Evolutionary conservation across 2,329 filamentous ascomycete species (phyloP), one percentile per base, ranked within the genome.

Genomic region (Colletotrichum sp.): DNA sequence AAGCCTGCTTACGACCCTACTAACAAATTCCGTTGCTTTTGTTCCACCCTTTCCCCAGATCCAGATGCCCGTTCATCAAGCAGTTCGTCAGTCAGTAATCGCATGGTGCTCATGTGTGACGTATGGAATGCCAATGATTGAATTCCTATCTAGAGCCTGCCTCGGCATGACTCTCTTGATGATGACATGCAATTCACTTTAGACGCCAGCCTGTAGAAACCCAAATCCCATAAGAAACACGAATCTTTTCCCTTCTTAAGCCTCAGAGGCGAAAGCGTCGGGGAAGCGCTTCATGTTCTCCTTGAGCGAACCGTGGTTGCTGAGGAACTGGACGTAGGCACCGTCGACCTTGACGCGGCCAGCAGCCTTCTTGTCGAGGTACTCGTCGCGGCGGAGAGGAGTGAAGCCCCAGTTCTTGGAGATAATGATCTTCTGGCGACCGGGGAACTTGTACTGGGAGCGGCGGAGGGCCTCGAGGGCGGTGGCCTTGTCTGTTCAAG

Each of bases 351-450:
- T 95, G 90, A 99, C 94, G 87, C 93, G 94, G 87, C 97, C 97
- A 85, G 94, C 94, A 86, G 95, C 92, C 93, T 98, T 98, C 91
- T 96, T 95, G 89, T 96, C 93, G 86, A 98, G 91, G 91, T 99
- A 99, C 89, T 99, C 97, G 83, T 99, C 97, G 84, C 97, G 96
- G 85, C 95, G 94, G 84, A 99, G 95, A 86, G 96, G 96, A 79
- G 97, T 99, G 95, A 99, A 99, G 83, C 97, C 97, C 97, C 97
- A 99, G 94, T 99, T 99, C 96, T 99, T 99, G 92, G 95, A 98
- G 90, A 99, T 94, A 86, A 99, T 98, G 91, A 99, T 99, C 96
- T 99, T 99, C 93, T 99, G 97, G 90, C 97, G 96, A 89, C 97
- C 97, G 82, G 97, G 97, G 95, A 99, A 99, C 95, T 99, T 99